Evolutionary conservation across 2,329 filamentous ascomycete genomes (phyloP).

Genomic region (Coniochaeta sp.): DNA sequence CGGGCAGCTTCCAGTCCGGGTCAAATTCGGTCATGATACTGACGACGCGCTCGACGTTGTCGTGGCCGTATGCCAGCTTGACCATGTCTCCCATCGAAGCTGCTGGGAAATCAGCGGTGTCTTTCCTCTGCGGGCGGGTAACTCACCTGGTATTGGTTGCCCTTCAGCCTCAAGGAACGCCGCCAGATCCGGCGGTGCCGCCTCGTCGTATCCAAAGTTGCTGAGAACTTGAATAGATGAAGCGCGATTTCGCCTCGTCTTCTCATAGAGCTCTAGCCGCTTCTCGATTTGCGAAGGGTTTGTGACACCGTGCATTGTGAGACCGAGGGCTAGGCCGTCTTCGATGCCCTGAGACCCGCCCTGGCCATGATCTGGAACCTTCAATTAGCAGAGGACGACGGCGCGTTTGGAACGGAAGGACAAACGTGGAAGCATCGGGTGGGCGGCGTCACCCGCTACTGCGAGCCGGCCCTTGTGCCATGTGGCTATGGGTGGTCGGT

Average conservation of each 20-base stretch:
- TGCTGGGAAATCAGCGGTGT: background rate
- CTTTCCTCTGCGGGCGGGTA: background rate
- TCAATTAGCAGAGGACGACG: background rate
- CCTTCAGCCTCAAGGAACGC: background rate
- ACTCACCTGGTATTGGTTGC: background rate
- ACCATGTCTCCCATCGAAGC: slow-evolving; percentile 1
- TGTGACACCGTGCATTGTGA: background rate
- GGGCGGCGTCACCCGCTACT: background rate
- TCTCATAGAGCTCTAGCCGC: background rate
- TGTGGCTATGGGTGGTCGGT: slow-evolving; percentile 18
- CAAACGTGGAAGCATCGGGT: slow-evolving; percentile 3
- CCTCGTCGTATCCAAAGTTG: slow-evolving; percentile 2
- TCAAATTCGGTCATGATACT: background rate
- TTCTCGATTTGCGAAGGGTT: background rate
- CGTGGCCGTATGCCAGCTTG: background rate
- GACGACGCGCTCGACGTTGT: background rate
- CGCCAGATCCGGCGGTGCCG: background rate
- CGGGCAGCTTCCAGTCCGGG: background rate
- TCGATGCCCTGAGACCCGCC: slow-evolving; percentile 2
- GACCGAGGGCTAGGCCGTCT: background rate
- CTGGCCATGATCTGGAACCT: background rate
- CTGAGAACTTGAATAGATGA: background rate
- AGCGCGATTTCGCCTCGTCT: background rate
- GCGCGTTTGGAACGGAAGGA: background rate
- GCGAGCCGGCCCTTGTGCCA: slow-evolving; percentile 16